phyloP scores from a whole-genome alignment of 176 grass and related monocot species.

The Oryza brachyantha region DNA sequence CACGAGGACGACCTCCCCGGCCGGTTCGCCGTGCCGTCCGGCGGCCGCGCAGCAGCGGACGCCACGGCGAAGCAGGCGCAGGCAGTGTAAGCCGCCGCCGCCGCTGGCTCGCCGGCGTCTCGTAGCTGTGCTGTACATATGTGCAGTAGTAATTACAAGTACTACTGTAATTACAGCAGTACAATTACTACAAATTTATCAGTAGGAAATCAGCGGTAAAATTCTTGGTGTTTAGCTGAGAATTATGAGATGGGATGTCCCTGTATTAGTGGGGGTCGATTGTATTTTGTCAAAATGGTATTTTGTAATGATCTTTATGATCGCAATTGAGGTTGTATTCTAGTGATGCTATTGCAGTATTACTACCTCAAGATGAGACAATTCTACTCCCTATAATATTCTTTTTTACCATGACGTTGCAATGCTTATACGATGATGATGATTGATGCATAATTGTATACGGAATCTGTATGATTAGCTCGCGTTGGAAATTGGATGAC shows the following conservation, averaged over 20 bases:
- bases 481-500: background rate
- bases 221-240: background rate
- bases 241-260: background rate
- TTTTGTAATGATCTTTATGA: background rate
- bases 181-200: background rate
- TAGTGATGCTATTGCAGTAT: background rate
- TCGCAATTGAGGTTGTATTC: background rate
- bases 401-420: background rate
- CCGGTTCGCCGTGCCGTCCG: background rate
- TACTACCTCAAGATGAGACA: background rate
- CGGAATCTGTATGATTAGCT: conserved; percentile 1
- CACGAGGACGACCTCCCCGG: conserved; percentile 48
- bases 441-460: background rate
- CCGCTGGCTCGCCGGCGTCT: background rate
- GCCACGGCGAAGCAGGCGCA: conserved; percentile 40
- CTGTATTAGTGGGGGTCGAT: background rate
- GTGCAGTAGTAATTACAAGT: background rate
- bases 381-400: background rate
- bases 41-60: background rate
- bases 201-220: background rate
- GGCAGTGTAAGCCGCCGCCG: conserved; percentile 21
- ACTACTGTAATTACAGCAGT: background rate
- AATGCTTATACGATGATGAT: background rate
- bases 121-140: background rate
- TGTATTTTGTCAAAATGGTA: background rate